Evolutionary conservation across 352 stramenopile species (phyloP).

Genomic region (Globisporangium spinosum): DNA sequence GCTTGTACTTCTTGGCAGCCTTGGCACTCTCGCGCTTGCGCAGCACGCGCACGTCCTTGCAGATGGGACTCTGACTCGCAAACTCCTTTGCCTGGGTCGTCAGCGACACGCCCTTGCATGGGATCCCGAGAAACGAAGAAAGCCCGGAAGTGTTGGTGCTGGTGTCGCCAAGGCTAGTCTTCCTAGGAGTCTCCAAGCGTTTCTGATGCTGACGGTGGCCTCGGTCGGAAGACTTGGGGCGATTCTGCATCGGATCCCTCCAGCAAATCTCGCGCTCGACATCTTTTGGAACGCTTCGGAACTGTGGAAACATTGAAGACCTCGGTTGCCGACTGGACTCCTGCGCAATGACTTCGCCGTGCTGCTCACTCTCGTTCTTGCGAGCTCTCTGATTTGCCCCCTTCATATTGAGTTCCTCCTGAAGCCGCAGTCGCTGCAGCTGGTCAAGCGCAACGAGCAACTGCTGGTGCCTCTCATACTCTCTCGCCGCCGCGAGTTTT

Average conservation of each 20-base stretch:
- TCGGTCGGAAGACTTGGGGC: constrained; percentile 6
- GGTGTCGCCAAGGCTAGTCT: neutral
- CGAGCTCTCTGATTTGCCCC: neutral
- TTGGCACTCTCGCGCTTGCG: constrained; percentile 37
- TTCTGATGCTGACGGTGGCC: neutral
- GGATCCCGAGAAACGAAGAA: constrained; percentile 32
- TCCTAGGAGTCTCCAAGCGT: neutral
- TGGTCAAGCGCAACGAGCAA: constrained; percentile 34
- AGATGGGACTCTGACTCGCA: constrained; percentile 30
- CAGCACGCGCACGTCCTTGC: constrained; percentile 46
- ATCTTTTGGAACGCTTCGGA: neutral
- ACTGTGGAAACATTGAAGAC: neutral
- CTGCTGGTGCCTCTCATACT: constrained; percentile 40
- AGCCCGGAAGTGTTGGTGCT: neutral
- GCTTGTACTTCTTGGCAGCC: constrained; percentile 43
- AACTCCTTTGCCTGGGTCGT: constrained; percentile 44
- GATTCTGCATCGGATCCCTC: constrained; percentile 35
- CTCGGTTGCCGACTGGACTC: neutral
- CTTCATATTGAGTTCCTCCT: constrained; percentile 14
- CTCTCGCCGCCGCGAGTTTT: constrained; percentile 20
- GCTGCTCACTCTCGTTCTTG: neutral
- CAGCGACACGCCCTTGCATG: constrained; percentile 42
- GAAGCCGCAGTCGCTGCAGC: constrained; percentile 36
- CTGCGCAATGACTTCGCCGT: neutral
- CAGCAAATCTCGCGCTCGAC: constrained; percentile 23